Evolutionary conservation across 192 early-diverging fungal species (phyloP), one percentile per base, ranked within the genome.

Genomic region (Cladochytrium replicatum): DNA sequence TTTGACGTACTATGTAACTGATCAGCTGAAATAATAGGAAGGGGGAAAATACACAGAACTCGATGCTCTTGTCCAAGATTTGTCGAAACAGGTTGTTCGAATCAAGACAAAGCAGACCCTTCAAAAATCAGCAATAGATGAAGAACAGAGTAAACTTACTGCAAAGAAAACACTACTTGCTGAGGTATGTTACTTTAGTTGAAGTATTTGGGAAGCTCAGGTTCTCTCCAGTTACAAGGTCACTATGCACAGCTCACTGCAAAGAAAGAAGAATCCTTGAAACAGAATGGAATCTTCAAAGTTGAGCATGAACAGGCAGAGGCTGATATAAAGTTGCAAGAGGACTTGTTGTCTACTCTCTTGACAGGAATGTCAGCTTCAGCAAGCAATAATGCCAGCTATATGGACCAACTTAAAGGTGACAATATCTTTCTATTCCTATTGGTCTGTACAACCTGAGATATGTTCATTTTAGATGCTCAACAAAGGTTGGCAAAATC

Each of bases 311-410:
- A 84, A 13, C 69, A 74, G 23, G 70, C n/a, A n/a, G n/a, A n/a
- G n/a, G n/a, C n/a, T n/a, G n/a, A n/a, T n/a, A n/a, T n/a, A n/a
- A n/a, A n/a, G n/a, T n/a, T 75, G 42, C 67, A 72, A 2, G 89
- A 93, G 41, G 86, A 94, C 48, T 71, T 99, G 25, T 60, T 99
- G 11, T 86, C 91, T 57, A 92, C 91, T 3, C 74, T 99, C 22
- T 88, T 89, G 1, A 99, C 93, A 0, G 96, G 96, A 21, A 64
- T 99, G 25, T 75, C 93, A 11, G 79, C 89, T 2, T 79, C 83
- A 39, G 88, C 93, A 57, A 91, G 93, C 4, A 82, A 91, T 47
- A 89, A 99, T 48, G 89, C 85, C 55, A 91, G 95, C 1, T 99
- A 94, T 49, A 83, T 91, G 82, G 86, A 95, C 66, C 95, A 97